Evolutionary conservation across 352 stramenopile genomes (phyloP), one percentile per base, ranked within the genome.

Genomic region (Globisporangium nodosum): DNA sequence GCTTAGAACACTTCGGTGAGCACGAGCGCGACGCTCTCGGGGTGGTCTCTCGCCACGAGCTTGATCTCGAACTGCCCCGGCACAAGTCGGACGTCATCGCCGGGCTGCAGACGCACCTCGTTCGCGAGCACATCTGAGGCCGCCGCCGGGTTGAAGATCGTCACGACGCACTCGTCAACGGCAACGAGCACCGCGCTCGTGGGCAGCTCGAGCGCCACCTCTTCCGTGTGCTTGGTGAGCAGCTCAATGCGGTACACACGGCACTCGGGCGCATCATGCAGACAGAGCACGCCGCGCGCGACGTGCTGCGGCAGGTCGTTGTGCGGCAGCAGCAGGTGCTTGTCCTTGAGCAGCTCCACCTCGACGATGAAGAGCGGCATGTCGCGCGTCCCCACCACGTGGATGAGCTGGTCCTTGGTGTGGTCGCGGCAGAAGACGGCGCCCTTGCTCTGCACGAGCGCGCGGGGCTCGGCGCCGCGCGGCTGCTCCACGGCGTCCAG

Each of bases 341-440:
- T 68, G n/a, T 80, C 68, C 42, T 66, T 69, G 21, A 81, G 64
- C 15, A 85, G 43, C 54, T 86, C 76, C 15, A 86, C 66, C 51
- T 86, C 76, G 48, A 86, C 66, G 50, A 83, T 73, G 49, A 70
- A 73, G 33, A 76, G 68, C 21, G 67, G 64, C 3, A 63, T n/a
- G 24, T 75, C 67, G 3, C 15, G 45, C 1, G 69, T 77, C 21
- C 61, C 65, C 11, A 71, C 64, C 9, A 75, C 59, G 40, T 86
- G 76, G 9, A 78, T 65, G 2, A 81, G 49, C 27, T 71, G 61
- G 62, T 84, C 73, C 33, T 70, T 65, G 21, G 66, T 78, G 54
- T 85, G 75, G 56, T 85, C 71, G 30, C 72, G 71, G 52, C 75
- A 85, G 55, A 85, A 76, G 12, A 85, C 71, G 11, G 60, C 54